Percentiles rank a stretch among this genome's conserved stretches.
Conservation (phyloP, 1,139 yeast species). For the Suhomyces guaymorum region DNA sequence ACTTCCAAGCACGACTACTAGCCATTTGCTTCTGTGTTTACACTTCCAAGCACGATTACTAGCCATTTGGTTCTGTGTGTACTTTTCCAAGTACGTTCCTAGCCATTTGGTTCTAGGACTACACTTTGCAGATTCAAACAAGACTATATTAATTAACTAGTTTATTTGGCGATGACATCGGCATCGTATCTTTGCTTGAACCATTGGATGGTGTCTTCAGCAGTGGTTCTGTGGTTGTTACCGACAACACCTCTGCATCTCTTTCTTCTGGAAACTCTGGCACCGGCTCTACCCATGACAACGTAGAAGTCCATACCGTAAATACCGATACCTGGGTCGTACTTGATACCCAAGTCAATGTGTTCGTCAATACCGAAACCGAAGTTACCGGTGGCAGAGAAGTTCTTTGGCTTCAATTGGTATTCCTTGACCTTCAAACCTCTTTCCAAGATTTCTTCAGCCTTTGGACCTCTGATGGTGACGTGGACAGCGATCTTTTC, state of each 20-base stretch:
- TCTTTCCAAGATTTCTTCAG: constrained; percentile 99
- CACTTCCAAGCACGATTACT: too few relatives aligned
- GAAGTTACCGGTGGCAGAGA: constrained; percentile 99
- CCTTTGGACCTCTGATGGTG: constrained; percentile 99
- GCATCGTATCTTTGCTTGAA: constrained; percentile 99
- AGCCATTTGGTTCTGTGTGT: too few relatives aligned
- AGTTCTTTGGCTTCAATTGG: constrained; percentile 92
- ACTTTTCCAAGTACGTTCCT: too few relatives aligned
- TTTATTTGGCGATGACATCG: constrained; percentile 84
- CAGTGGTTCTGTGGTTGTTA: constrained; percentile 86
- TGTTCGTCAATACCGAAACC: constrained; percentile 99
- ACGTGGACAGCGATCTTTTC: constrained; percentile 99
- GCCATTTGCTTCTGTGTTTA: too few relatives aligned
- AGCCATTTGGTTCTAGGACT: too few relatives aligned
- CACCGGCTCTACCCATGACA: constrained; percentile 99
- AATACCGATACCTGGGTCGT: constrained; percentile 99
- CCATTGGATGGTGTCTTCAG: constrained; percentile 97
- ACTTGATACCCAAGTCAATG: constrained; percentile 99
- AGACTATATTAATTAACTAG: constrained; percentile 15
- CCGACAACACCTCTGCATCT: constrained; percentile 89
- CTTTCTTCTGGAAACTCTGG: constrained; percentile 99
- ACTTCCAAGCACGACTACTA: not conserved
- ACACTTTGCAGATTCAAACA: too few relatives aligned
- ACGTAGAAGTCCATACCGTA: constrained; percentile 99
- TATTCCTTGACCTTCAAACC: constrained; percentile 99